Base-by-base conservation (phyloP, 1,284 basidiomycete species). In the Ceratobasidium sp. region DNA sequence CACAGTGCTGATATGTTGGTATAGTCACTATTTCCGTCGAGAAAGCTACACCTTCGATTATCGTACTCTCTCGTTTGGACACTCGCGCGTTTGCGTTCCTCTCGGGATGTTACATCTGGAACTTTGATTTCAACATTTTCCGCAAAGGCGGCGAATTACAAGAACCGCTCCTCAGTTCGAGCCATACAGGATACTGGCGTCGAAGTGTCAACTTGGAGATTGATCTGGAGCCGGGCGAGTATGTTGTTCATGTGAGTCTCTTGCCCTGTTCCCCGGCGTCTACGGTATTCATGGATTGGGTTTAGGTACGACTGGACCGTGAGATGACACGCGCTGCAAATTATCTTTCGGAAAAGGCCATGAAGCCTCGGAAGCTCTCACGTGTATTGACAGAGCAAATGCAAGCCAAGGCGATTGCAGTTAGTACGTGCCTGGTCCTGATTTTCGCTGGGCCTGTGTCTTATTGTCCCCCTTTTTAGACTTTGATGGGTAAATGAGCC, bases 11-110 rank as follows among this genome's bases (percentile, higher is more conserved):
- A 55, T 36, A 28, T 26, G 18, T 36, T 21, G 69, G 23, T 12
- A 10, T 74, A 86, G 85, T 84, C 78, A 83, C 82, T 0, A 80
- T 86, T 71, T 79, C 79, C 8, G 73, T 87, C 36, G 80, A 80
- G 6, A 75, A 79, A 36, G 72, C 80, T 1, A 81, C 84, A 0
- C 76, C 78, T 14, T 78, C 83, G 8, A 79, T 86, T 26, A 81
- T 87, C 45, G 84, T 85, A 18, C 81, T 87, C 3, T 84, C 85
- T 10, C 81, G 84, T 72, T 79, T 85, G 9, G 85, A 87, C 76
- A 77, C 79, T 0, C 80, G 85, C 5, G 85, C 83, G 75, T 86
- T 84, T 77, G 58, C 75, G 4, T 78, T 79, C 26, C 75, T 85
- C 36, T 77, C 79, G 0, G 82, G 83, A 4, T 74, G 76, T 23